Evolutionary conservation across 2,329 filamentous ascomycete genomes (phyloP).

Genomic region (Zymoseptoria tritici): DNA sequence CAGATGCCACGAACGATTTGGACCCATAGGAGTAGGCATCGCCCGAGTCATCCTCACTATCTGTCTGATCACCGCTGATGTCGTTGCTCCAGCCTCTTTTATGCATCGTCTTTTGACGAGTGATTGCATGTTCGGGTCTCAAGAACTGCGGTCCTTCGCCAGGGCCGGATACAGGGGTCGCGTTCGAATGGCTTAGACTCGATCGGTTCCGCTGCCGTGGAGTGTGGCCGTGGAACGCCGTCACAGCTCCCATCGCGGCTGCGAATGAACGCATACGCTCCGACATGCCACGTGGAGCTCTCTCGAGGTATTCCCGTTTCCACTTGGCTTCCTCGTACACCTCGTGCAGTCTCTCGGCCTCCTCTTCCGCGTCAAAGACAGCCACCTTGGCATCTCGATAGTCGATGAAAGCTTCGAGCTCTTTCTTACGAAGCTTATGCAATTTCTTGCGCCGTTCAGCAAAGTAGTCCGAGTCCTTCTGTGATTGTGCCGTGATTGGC

Average conservation of each 20-base stretch:
- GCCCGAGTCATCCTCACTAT: conserved; percentile 22
- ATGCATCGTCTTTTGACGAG: conserved; percentile 17
- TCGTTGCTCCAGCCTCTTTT: conserved; percentile 28
- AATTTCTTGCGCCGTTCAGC: conserved; percentile 24
- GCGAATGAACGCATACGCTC: conserved; percentile 26
- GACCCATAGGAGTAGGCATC: conserved; percentile 6
- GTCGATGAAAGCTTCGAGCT: conserved; percentile 23
- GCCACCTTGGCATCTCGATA: conserved; percentile 27
- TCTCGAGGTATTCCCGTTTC: conserved; percentile 28
- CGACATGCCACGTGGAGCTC: conserved; percentile 23
- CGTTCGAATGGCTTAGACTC: conserved; percentile 14
- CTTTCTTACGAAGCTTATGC: conserved; percentile 25
- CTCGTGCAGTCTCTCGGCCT: conserved; percentile 21
- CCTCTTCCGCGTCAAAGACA: conserved; percentile 26
- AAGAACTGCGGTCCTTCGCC: conserved; percentile 17
- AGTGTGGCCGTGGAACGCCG: conserved; percentile 19
- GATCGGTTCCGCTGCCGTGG: conserved; percentile 19
- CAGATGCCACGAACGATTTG: conserved; percentile 7
- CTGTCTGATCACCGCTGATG: conserved; percentile 29
- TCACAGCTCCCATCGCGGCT: conserved; percentile 23
- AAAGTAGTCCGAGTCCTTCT: conserved; percentile 21
- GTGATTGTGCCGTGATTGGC: conserved; percentile 4
- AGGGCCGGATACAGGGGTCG: conserved; percentile 18
- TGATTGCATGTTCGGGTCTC: conserved; percentile 16
- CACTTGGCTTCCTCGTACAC: conserved; percentile 25